A percentile compares a stretch with the other conserved stretches of the same genome.
phyloP scores from a whole-genome alignment of 176 grass and related monocot genomes.

The Bolboschoenus planiculmis region DNA sequence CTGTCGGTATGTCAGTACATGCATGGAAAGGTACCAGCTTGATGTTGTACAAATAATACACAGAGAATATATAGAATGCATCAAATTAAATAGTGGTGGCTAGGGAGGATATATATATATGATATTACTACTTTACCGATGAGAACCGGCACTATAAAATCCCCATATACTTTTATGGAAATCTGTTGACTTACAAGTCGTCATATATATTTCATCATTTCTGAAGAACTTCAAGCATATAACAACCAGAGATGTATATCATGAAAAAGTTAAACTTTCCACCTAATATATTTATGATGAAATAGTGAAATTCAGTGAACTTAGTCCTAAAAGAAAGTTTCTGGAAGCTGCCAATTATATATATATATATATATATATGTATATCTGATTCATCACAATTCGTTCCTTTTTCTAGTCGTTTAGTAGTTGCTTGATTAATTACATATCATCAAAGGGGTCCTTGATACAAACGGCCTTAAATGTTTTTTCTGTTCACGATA shows the following conservation, averaged over 20 bases:
- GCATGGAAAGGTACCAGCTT: not conserved
- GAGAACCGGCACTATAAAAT: not conserved
- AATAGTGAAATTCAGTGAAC: constrained; percentile 14
- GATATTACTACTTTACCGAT: not conserved
- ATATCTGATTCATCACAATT: constrained; percentile 6
- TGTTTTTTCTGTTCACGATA: not conserved
- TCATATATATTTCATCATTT: not conserved
- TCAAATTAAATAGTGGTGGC: not conserved
- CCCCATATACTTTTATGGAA: not conserved
- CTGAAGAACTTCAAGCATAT: not conserved
- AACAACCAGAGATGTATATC: not conserved
- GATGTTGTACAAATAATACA: not conserved
- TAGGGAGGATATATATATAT: not conserved
- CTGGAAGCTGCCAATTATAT: not conserved
- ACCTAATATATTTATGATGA: constrained; percentile 17
- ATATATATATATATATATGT: too few relatives aligned
- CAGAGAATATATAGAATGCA: not conserved
- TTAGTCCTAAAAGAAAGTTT: not conserved
- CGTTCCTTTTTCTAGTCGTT: constrained; percentile 17
- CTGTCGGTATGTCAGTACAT: not conserved
- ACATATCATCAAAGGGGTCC: not conserved
- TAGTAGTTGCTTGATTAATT: not conserved
- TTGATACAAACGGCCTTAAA: not conserved
- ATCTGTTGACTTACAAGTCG: not conserved
- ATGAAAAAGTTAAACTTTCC: constrained; percentile 3